Evolutionary conservation across 805 yeast genomes (phyloP).

Genomic region (Torulaspora microellipsoides): DNA sequence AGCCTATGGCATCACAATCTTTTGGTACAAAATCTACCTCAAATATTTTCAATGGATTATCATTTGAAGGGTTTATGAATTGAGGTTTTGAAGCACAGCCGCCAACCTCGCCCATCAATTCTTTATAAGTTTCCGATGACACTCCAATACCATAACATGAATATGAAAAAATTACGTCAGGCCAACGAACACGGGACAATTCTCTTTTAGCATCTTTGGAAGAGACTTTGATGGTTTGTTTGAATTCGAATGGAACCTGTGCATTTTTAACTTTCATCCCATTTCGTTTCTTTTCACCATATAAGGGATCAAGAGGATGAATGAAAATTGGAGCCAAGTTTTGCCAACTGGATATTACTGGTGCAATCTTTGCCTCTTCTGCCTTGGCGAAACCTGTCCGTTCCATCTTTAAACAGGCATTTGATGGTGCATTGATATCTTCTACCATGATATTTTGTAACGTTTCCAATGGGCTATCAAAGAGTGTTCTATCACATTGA

Average conservation of each 20-base stretch:
- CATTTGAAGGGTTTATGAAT: constrained; percentile 19
- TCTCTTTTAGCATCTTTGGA: constrained; percentile 3
- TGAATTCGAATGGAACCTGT: constrained; percentile 1
- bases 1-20: constrained; percentile 21
- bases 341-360: constrained; percentile 4
- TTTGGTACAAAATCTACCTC: constrained; percentile 10
- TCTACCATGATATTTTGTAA: constrained; percentile 5
- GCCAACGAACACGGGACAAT: constrained; percentile 18
- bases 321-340: constrained; percentile 5
- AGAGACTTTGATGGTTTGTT: constrained; percentile 7
- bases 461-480: constrained; percentile 1
- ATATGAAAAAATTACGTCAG: constrained; percentile 15
- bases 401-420: neutral
- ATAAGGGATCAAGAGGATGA: constrained; percentile 7
- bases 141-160: constrained; percentile 28
- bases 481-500: constrained; percentile 1
- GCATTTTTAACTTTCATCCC: neutral
- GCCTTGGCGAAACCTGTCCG: neutral
- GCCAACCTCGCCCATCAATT: constrained; percentile 2
- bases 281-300: neutral
- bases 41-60: constrained; percentile 12
- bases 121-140: constrained; percentile 6
- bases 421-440: constrained; percentile 7
- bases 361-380: neutral
- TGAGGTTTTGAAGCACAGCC: neutral